Evolutionary conservation across 2,329 filamentous ascomycete species (phyloP), one percentile per base, ranked within the genome.

Genomic region (Rosellinia necatrix): DNA sequence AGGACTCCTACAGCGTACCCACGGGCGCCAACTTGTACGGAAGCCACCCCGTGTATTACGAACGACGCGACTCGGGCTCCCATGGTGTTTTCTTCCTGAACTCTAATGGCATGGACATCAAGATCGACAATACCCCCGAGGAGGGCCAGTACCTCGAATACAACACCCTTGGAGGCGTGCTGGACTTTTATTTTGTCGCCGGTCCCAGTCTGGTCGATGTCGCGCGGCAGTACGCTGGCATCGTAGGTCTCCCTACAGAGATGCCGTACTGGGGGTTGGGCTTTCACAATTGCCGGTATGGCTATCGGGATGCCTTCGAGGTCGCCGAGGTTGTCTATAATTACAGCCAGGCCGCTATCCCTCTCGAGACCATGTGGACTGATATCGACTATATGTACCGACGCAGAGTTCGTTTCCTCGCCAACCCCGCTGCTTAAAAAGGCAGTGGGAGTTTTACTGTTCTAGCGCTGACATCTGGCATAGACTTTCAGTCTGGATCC

Each of bases 31-130:
- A 92, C 64, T 71, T 92, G 4, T 92, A 92, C 63, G 87, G 88
- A 3, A 83, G 81, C 46, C 89, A 92, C 61, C 88, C 89, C 0
- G 76, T 91, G n/a, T 91, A 91, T 73, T 84, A 87, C 62, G 89
- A 92, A 55, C 85, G 90, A 68, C 81, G 89, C 17, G 78, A 78
- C 6, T 64, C 68, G 51, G 74, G 84, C 66, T 74, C 86, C 58
- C 69, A 90, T 75, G 79, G 87, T 15, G 88, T 90, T 3, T 87
- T 90, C 68, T 75, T 91, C 21, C 72, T 89, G 61, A 91, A 90
- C 71, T 87, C 85, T 10, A 88, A 90, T 65, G 88, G 84, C 29
- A 92, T 92, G 86, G 88, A 92, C 58, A 79, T 92, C 69, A 87
- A 87, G 64, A 85, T 92, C 70, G 82, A 91, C 68, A 81, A 84